Evolutionary conservation across 1,284 basidiomycete species (phyloP).

Genomic region (Puccinia polysora): DNA sequence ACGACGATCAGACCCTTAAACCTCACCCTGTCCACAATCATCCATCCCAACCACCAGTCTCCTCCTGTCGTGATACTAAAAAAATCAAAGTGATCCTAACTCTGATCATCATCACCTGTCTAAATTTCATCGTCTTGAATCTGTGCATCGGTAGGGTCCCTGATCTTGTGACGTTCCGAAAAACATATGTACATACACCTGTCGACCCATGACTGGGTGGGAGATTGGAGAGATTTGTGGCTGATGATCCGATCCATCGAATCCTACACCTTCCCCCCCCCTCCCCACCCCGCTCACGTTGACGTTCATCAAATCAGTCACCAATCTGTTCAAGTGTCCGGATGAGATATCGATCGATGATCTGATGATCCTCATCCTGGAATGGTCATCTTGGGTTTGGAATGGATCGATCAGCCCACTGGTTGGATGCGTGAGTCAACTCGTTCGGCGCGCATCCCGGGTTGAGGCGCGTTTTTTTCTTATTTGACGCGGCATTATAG

Average conservation of each 20-base stretch:
- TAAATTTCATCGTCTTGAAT: conserved; percentile 5
- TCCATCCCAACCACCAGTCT: not conserved
- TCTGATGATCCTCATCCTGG: conserved; percentile 4
- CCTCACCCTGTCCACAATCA: not conserved
- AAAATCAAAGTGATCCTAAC: not conserved
- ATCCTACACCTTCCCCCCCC: not conserved
- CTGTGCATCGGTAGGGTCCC: not conserved
- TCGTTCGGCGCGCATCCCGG: too few species aligned
- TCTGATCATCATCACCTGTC: not conserved
- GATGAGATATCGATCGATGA: conserved; percentile 8
- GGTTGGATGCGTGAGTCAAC: not conserved
- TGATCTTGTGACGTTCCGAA: not conserved
- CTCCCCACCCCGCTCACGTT: not conserved
- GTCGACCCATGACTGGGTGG: not conserved
- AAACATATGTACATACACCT: not conserved
- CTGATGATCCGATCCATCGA: not conserved
- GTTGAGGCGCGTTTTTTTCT: too few species aligned
- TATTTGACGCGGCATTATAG: too few species aligned
- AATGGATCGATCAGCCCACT: conserved; percentile 12
- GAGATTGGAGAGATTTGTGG: not conserved
- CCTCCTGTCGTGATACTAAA: not conserved
- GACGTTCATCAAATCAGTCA: not conserved
- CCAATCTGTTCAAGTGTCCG: conserved; percentile 13
- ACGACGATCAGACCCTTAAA: not conserved
- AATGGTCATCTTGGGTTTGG: conserved; percentile 19